A percentile compares a stretch with the other conserved stretches of the same genome.
These are phyloP conservation scores for Stachybotrys elegans DNA, from an alignment of 2,329 filamentous ascomycete species.

Conservation along the genomic window DNA sequence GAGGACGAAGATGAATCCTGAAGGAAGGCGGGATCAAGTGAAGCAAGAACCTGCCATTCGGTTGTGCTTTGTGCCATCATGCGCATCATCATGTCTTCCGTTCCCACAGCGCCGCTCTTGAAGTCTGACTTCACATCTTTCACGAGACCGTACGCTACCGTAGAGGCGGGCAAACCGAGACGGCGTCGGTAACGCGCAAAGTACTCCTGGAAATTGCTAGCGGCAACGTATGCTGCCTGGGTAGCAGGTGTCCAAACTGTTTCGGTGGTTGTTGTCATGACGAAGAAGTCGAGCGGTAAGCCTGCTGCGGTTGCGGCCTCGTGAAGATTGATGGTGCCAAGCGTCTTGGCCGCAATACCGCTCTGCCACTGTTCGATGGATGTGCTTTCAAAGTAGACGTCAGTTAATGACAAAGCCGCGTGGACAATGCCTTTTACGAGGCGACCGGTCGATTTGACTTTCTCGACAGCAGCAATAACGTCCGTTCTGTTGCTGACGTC, in stretches of 20 bases:
- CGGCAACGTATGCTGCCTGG: conserved; percentile 8
- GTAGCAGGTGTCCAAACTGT: background rate
- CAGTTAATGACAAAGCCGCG: background rate
- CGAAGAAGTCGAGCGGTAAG: conserved; percentile 14
- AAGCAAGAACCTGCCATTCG: background rate
- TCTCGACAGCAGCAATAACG: background rate
- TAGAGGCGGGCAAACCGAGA: conserved; percentile 16
- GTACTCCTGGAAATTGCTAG: conserved; percentile 21
- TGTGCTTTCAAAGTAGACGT: conserved; percentile 9
- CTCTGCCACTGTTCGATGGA: conserved; percentile 12
- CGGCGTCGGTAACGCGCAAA: conserved; percentile 18
- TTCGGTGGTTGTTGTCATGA: background rate
- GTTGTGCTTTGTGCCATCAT: background rate
- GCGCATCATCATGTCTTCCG: background rate
- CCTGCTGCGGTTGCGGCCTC: no score
- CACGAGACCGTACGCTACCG: conserved; percentile 15
- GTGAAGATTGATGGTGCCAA: conserved; percentile 17
- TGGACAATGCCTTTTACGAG: background rate
- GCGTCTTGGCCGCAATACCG: conserved; percentile 16
- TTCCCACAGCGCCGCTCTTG: background rate
- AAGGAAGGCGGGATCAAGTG: background rate
- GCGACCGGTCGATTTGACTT: background rate
- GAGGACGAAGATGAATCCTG: no score
- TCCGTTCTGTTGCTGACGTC: background rate
- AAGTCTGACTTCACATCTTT: conserved; percentile 10